A percentile compares a stretch with the other conserved stretches of the same genome.
These are phyloP conservation scores for Xerocomellus amylosporus DNA, from an alignment of 768 basidiomycete species.

Conservation along the genomic window DNA sequence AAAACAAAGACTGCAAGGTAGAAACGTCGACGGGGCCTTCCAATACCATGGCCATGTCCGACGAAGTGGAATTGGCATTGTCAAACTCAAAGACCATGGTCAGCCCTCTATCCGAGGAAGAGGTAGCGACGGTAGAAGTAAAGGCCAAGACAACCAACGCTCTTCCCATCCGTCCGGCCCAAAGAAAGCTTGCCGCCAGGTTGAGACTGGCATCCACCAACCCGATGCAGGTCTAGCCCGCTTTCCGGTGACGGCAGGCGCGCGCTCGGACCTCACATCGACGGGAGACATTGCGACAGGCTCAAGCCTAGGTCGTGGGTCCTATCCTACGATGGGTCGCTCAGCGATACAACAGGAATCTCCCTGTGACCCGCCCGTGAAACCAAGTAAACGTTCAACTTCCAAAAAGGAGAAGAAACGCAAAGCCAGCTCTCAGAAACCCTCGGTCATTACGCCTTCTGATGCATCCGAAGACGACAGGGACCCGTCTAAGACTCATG, in stretches of 20 bases:
- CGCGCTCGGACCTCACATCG: neutral
- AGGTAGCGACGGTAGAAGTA: neutral
- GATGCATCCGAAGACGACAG: conserved; percentile 25
- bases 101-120: neutral
- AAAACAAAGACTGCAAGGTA: neutral
- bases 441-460: conserved; percentile 14
- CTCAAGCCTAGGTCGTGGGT: neutral
- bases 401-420: conserved; percentile 18
- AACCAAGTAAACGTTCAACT: neutral
- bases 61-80: conserved; percentile 5
- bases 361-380: neutral
- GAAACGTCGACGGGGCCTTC: neutral
- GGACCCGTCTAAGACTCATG: neutral
- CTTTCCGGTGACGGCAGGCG: neutral
- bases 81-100: conserved; percentile 1
- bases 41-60: neutral
- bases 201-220: neutral
- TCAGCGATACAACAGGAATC: neutral
- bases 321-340: neutral
- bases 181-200: neutral
- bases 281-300: neutral
- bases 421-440: conserved; percentile 23
- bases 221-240: conserved; percentile 9
- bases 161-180: neutral
- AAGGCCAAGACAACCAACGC: neutral